Base-by-base conservation (phyloP, 169 alveolate genomes). In the Eimeria praecox region DNA sequence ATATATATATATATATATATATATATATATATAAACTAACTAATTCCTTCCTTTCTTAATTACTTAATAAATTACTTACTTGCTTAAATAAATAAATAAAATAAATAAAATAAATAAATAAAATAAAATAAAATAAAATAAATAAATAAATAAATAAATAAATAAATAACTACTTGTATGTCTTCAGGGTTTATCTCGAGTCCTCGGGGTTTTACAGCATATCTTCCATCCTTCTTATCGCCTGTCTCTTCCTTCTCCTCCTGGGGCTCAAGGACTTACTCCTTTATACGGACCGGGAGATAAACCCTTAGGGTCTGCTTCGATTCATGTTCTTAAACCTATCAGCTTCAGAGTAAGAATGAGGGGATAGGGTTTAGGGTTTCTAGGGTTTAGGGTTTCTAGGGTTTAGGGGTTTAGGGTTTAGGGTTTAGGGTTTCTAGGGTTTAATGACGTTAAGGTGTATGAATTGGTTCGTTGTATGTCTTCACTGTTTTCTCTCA, bases 281-380 rank as follows among this genome's bases (percentile, higher is more conserved):
- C 95, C 83, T 35, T 90, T 64, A 30, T 91, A 73, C 46, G 95
- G 95, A 12, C 35, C 85, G 24, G 95, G 95, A 33, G 71, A 38
- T 46, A 73, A 64, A 78, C 95, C 95, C 35, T 44, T 91, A 2
- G 95, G 95, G 0, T n/a, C 95, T 56, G 95, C 95, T 27, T 44
- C 66, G 35, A 73, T 91, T 49, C 71, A 77, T 33, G 85, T 91
- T 30, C 33, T 66, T 27, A 38, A 16, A 14, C 95, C 95, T 42
- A 54, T 75, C 22, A 54, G 87, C 52, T 75, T 91, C 82, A 91
- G 66, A 78, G 95, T 92, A 56, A 75, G 75, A 30, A 18, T 64
- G 12, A 64, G 75, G 75, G 75, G 12, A 18, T 64, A 64, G 75
- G 75, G 75, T 64, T 64, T 64, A 64, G 75, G 75, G 75, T 64